Evolutionary conservation across 441 rosid species (phyloP).

Genomic region (Adansonia grandidieri): DNA sequence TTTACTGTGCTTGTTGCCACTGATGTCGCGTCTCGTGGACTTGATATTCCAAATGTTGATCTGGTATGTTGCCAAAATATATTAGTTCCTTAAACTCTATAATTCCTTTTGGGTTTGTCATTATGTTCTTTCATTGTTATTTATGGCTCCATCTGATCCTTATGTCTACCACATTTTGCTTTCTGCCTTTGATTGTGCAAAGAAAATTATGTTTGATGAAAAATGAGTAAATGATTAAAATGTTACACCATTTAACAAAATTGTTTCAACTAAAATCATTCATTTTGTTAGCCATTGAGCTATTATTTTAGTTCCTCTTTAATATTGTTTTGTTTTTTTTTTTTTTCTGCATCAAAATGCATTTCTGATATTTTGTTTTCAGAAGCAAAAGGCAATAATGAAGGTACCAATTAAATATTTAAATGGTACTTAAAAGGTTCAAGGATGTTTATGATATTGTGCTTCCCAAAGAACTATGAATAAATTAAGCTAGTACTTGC

Average conservation of each 20-base stretch:
- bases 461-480: background rate
- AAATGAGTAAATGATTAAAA: background rate
- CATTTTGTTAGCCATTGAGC: background rate
- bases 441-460: background rate
- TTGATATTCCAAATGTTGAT: conserved; percentile 96
- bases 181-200: background rate
- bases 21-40: conserved; percentile 98
- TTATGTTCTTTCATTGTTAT: background rate
- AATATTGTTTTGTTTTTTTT: background rate
- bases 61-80: conserved; percentile 51
- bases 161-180: background rate
- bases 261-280: background rate
- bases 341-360: background rate
- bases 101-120: background rate
- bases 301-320: background rate
- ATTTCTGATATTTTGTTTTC: background rate
- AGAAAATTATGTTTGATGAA: background rate
- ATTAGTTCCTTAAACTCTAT: conserved; percentile 1
- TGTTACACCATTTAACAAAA: background rate
- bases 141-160: background rate
- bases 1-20: conserved; percentile 98
- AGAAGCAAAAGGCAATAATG: background rate
- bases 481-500: background rate
- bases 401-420: background rate
- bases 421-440: background rate